Percentiles rank a stretch among this genome's conserved stretches.
Conservation (phyloP, 768 basidiomycete species). For the Macrolepiota albuminosa region DNA sequence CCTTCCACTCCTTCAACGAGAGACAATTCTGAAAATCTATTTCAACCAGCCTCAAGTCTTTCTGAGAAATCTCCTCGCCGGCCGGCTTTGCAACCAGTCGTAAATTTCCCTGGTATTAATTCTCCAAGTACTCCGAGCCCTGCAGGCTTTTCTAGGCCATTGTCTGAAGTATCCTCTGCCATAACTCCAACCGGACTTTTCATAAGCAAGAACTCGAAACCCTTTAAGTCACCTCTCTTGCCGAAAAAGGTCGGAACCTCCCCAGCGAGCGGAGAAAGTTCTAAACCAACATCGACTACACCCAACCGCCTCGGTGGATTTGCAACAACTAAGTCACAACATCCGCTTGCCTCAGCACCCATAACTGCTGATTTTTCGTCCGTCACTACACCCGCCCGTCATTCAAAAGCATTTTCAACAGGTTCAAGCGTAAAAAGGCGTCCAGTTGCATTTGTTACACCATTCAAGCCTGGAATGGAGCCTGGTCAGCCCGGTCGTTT, state of each 20-base stretch:
- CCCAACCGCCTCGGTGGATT: conserved; percentile 9
- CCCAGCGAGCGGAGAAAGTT: neutral
- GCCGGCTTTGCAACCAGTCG: conserved; percentile 31
- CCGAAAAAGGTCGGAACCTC: conserved; percentile 18
- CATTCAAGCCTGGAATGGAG: conserved; percentile 53
- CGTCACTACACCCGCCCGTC: conserved; percentile 11
- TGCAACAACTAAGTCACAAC: conserved; percentile 27
- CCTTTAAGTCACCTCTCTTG: conserved; percentile 43
- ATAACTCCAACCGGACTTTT: conserved; percentile 7
- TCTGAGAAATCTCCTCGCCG: conserved; percentile 23
- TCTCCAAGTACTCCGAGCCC: conserved; percentile 40
- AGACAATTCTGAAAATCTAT: conserved; percentile 21
- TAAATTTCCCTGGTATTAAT: conserved; percentile 27
- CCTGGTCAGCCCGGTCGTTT: conserved; percentile 37
- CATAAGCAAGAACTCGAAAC: conserved; percentile 23
- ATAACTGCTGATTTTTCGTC: conserved; percentile 13
- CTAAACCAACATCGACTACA: conserved; percentile 28
- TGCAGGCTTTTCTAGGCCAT: conserved; percentile 21
- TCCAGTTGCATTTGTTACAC: conserved; percentile 50
- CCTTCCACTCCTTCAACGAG: conserved; percentile 10
- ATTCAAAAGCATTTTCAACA: conserved; percentile 4
- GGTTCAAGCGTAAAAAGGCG: conserved; percentile 14
- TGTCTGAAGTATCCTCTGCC: conserved; percentile 7
- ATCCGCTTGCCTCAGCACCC: conserved; percentile 28
- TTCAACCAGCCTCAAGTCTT: conserved; percentile 20